These are phyloP conservation scores for Cladosporium oxysporum DNA, from an alignment of 2,329 filamentous ascomycete genomes.

Conservation along the genomic window DNA sequence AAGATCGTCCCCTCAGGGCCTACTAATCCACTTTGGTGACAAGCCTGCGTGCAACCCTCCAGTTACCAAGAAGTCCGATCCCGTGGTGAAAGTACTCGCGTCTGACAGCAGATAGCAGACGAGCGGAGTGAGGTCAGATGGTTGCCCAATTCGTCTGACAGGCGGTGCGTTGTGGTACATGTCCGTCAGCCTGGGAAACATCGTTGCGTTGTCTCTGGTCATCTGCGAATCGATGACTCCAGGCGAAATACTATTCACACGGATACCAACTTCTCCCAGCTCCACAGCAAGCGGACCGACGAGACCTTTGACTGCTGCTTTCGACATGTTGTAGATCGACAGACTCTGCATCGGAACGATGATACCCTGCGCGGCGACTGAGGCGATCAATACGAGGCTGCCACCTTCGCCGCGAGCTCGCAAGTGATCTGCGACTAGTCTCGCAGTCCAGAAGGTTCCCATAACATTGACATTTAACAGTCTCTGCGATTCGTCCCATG, in stretches of 20 bases:
- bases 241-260: constrained; percentile 29
- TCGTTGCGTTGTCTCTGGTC: constrained; percentile 22
- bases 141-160: constrained; percentile 19
- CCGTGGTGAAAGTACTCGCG: constrained; percentile 21
- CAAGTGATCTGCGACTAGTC: constrained; percentile 40
- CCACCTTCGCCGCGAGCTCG: constrained; percentile 37
- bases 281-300: constrained; percentile 31
- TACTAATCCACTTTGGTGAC: constrained; percentile 13
- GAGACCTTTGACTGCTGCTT: constrained; percentile 31
- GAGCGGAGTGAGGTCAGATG: constrained; percentile 21
- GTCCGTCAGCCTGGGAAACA: constrained; percentile 17
- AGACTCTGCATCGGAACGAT: constrained; percentile 37
- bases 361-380: constrained; percentile 37
- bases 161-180: constrained; percentile 23
- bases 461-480: constrained; percentile 42
- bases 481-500: constrained; percentile 33
- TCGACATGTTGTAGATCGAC: constrained; percentile 38
- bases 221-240: constrained; percentile 27
- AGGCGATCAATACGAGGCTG: constrained; percentile 40
- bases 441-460: constrained; percentile 40
- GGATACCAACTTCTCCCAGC: constrained; percentile 26
- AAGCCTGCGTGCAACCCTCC: constrained; percentile 23
- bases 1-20: background rate
- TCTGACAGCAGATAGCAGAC: constrained; percentile 22
- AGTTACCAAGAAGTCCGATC: constrained; percentile 21